phyloP scores from a whole-genome alignment of 345 rosid species.

The Syzygium grande region DNA sequence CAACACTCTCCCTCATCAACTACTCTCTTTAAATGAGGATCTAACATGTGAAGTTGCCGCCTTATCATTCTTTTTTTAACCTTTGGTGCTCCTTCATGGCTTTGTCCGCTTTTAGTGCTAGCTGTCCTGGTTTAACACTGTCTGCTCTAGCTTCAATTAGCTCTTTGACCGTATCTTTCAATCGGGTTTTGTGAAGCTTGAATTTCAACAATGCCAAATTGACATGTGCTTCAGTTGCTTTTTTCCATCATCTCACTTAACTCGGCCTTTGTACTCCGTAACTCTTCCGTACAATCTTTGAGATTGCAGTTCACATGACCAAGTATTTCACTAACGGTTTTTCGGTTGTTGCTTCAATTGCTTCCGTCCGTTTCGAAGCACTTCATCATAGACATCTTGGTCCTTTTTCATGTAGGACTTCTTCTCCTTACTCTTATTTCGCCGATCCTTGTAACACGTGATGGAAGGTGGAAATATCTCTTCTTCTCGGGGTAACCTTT shows the following conservation, averaged over 20 bases:
- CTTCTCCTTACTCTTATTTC: slow-evolving; percentile 11
- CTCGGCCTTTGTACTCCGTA: slow-evolving; percentile 54
- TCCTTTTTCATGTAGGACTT: not conserved
- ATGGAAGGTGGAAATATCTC: not conserved
- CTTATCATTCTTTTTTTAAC: no score
- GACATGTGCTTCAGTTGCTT: slow-evolving; percentile 68
- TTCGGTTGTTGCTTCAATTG: slow-evolving; percentile 54
- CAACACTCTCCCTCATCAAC: no score
- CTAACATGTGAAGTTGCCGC: no score
- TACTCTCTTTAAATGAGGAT: no score
- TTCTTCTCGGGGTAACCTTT: slow-evolving; percentile 38
- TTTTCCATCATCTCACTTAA: slow-evolving; percentile 72
- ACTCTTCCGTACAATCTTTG: slow-evolving; percentile 33
- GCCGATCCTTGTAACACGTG: slow-evolving; percentile 74
- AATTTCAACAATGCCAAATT: slow-evolving; percentile 82
- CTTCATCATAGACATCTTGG: no score
- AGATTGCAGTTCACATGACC: slow-evolving; percentile 18
- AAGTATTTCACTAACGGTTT: slow-evolving; percentile 54
- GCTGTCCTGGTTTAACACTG: no score
- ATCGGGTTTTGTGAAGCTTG: slow-evolving; percentile 28
- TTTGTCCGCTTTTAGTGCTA: no score
- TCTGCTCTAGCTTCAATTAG: no score
- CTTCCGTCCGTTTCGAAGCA: not conserved
- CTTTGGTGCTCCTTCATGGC: no score
- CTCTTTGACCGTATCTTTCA: no score